Evolutionary conservation across 345 rosid genomes (phyloP), one percentile per base, ranked within the genome.

Genomic region (Lumnitzera littorea): DNA sequence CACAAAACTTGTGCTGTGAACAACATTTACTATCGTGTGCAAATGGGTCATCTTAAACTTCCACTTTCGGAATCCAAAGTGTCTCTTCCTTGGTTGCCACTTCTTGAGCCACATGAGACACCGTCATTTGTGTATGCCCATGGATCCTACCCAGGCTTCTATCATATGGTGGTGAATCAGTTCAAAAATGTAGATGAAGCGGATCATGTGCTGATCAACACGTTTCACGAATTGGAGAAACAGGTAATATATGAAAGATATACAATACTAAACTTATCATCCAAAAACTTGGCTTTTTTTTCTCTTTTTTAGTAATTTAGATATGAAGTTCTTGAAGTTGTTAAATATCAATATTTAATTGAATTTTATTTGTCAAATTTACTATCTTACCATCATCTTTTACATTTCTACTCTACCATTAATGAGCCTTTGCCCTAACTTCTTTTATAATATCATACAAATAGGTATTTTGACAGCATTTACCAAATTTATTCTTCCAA

Each of bases 1-100:
- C 63, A 76, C 76, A 12, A 73, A 62, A 66, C 80, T 15, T 75
- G 71, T 62, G 78, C 78, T 12, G 76, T 76, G 17, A 56, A 53
- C 51, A 46, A 58, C 53, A 60, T 75, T 1, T 71, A 68, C 20
- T 76, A 68, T 56, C 76, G 63, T 56, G 70, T 41, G 6, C 53
- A 68, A 0, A 61, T 15, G 17, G 84, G 78, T 2, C 50, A 62
- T 29, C 57, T 74, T 23, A 29, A 61, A 36, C 66, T 64, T 31
- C 77, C 79, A 5, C 67, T 74, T 5, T 1, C 48, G 47, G 74
- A 55, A 10, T 3, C 49, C 13, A 43, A 48, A 0, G 36, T 63
- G 7, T 4, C 12, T 41, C 27, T 79, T 59, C 69, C 74, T 11
- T 76, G 84, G 52, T 13, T 79, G 74, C 80, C 80, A 20, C 63